A percentile compares a stretch with the other conserved stretches of the same genome.
Evolutionary conservation across 2,329 filamentous ascomycete genomes (phyloP).

Genomic region (Claviceps capensis): DNA sequence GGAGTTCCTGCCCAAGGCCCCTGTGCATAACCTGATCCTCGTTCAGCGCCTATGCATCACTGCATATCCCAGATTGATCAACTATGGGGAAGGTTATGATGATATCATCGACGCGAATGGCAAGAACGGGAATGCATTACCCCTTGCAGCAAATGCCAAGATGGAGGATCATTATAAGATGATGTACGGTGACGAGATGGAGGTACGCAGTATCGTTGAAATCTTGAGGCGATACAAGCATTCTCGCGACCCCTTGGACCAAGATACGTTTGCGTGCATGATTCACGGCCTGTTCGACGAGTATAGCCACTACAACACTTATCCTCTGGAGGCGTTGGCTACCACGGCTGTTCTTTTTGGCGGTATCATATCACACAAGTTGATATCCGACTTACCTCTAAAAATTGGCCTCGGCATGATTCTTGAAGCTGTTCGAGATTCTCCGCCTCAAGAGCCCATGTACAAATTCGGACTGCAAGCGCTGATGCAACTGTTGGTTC

Average conservation of each 20-base stretch:
- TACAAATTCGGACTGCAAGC: conserved; percentile 97
- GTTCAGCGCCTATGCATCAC: conserved; percentile 83
- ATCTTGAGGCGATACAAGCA: conserved; percentile 78
- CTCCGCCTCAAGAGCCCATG: conserved; percentile 74
- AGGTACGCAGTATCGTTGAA: conserved; percentile 74
- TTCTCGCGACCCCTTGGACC: conserved; percentile 69
- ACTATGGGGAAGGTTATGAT: conserved; percentile 87
- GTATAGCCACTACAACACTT: conserved; percentile 88
- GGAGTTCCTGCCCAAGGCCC: conserved; percentile 47
- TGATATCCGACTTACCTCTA: conserved; percentile 79
- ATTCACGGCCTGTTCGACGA: conserved; percentile 96
- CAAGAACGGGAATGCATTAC: conserved; percentile 65
- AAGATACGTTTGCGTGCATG: conserved; percentile 97
- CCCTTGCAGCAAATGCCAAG: conserved; percentile 64
- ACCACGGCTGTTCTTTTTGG: conserved; percentile 95
- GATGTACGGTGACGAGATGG: conserved; percentile 88
- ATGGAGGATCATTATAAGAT: conserved; percentile 98
- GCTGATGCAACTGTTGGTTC: conserved; percentile 70
- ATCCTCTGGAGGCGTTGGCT: conserved; percentile 87
- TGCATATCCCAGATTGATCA: conserved; percentile 86
- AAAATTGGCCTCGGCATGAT: conserved; percentile 97
- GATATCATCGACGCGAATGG: conserved; percentile 82
- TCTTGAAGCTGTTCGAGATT: conserved; percentile 84
- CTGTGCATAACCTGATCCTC: conserved; percentile 55
- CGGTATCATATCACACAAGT: conserved; percentile 85